These are phyloP conservation scores for Agrocybe pediades DNA, from an alignment of 768 basidiomycete genomes.

Conservation along the genomic window DNA sequence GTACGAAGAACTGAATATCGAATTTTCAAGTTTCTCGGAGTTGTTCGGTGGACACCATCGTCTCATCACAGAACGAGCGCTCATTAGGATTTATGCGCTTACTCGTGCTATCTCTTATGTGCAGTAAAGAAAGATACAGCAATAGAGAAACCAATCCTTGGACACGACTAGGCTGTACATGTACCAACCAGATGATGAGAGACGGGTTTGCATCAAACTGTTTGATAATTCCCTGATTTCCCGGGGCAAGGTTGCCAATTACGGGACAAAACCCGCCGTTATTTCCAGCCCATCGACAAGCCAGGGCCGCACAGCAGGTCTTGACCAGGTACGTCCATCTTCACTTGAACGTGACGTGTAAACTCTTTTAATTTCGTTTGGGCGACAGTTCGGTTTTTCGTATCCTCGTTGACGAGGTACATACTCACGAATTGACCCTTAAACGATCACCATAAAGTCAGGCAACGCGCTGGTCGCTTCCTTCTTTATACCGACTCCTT, in stretches of 20 bases:
- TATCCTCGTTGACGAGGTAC: conserved; percentile 14
- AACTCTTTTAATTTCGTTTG: conserved; percentile 8
- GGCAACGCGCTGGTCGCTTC: conserved; percentile 19
- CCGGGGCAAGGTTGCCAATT: conserved; percentile 6
- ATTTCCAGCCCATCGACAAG: background rate
- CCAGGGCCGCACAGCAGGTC: conserved; percentile 14
- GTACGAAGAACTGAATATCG: background rate
- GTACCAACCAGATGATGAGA: background rate
- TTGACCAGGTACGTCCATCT: conserved; percentile 14
- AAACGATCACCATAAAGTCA: conserved; percentile 7
- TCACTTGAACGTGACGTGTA: conserved; percentile 10
- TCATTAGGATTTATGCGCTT: too few relatives aligned
- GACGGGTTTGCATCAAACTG: background rate
- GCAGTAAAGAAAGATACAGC: background rate
- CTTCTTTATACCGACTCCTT: conserved; percentile 13
- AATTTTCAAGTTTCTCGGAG: background rate
- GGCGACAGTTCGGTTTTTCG: conserved; percentile 1
- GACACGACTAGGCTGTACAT: background rate
- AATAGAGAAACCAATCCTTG: background rate
- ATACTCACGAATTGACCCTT: too few relatives aligned
- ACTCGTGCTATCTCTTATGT: too few relatives aligned
- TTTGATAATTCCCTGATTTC: background rate
- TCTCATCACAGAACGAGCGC: too few relatives aligned
- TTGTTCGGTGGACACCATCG: background rate
- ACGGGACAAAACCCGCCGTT: background rate